Conservation (phyloP, 495 filamentous ascomycete species). For the Penicillium cosmopolitanum region DNA sequence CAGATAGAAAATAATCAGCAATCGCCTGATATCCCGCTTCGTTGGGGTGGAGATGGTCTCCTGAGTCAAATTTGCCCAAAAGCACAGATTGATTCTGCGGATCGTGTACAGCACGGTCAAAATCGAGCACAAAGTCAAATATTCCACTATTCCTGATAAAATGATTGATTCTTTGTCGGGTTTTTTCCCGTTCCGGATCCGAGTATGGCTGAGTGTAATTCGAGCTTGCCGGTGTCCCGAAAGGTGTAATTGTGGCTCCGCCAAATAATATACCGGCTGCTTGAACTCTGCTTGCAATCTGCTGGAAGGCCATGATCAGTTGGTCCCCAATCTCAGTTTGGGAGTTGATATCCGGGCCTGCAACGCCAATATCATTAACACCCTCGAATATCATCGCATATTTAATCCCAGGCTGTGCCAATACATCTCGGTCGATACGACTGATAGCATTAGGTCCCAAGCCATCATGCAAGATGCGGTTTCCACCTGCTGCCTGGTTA, state of each 20-base stretch:
- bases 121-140: slow-evolving; percentile 69
- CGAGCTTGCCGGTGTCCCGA: slow-evolving; percentile 47
- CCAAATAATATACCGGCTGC: slow-evolving; percentile 59
- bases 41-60: slow-evolving; percentile 75
- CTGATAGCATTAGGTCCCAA: slow-evolving; percentile 64
- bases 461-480: slow-evolving; percentile 65
- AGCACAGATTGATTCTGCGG: slow-evolving; percentile 46
- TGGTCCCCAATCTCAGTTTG: slow-evolving; percentile 55
- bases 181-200: slow-evolving; percentile 56
- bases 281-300: slow-evolving; percentile 62
- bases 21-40: slow-evolving; percentile 64
- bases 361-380: slow-evolving; percentile 72
- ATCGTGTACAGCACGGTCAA: slow-evolving; percentile 61
- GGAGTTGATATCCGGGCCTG: slow-evolving; percentile 43
- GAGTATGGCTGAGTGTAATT: slow-evolving; percentile 50
- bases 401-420: slow-evolving; percentile 57
- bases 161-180: slow-evolving; percentile 61
- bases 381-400: slow-evolving; percentile 74
- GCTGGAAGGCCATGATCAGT: slow-evolving; percentile 59
- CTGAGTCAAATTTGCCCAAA: slow-evolving; percentile 59
- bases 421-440: slow-evolving; percentile 66
- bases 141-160: slow-evolving; percentile 61
- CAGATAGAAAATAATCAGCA: slow-evolving; percentile 62
- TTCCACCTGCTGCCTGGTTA: slow-evolving; percentile 78
- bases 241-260: slow-evolving; percentile 71